Evolutionary conservation across 1,284 basidiomycete species (phyloP), one percentile per base, ranked within the genome.

Genomic region (Cryptococcus floricola): DNA sequence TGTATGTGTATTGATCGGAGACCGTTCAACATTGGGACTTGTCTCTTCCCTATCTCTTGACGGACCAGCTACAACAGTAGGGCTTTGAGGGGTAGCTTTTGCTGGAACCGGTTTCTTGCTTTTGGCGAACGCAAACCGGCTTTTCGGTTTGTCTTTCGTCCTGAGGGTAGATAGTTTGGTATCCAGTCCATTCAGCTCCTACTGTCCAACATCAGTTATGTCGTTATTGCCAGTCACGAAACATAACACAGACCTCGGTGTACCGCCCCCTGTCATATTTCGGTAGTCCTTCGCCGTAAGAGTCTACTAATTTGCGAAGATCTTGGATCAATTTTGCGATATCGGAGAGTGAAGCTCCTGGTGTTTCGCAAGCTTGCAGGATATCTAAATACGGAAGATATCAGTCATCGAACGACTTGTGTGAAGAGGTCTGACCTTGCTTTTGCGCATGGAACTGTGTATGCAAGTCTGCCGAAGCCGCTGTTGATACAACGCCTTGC

Each of bases 81-180:
- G n/a, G 8, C 50, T 34, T 28, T 57, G 23, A 18, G 59, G 37
- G 25, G 25, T 37, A 7, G 34, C n/a, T 46, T 23, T 46, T 16
- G 39, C 39, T n/a, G 44, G 18, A 19, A 23, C 4, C 3, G 43
- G 53, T 10, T 31, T 12, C 28, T 47, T 56, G 27, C 75, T 59
- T 62, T 81, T 86, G 18, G 84, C 81, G 79, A 91, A 91, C 0
- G 84, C 73, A 67, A 91, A 91, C 59, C 82, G 87, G 0, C 82
- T 68, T 63, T 84, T 84, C 4, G 82, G 78, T 9, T 74, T 71
- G 4, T 61, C 74, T 19, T 79, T 69, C 5, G 76, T 69, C 14
- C 84, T 79, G 5, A 85, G 68, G 0, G 79, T 75, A 49, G 85
- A 81, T 3, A 89, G 59, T 10, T 74, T 70, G 54, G 78, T 75